A percentile compares a stretch with the other conserved stretches of the same genome.
These are phyloP conservation scores for Rhytidiadelphus loreus DNA, from an alignment of 225 moss, liverwort and hornwort species.

Conservation along the genomic window DNA sequence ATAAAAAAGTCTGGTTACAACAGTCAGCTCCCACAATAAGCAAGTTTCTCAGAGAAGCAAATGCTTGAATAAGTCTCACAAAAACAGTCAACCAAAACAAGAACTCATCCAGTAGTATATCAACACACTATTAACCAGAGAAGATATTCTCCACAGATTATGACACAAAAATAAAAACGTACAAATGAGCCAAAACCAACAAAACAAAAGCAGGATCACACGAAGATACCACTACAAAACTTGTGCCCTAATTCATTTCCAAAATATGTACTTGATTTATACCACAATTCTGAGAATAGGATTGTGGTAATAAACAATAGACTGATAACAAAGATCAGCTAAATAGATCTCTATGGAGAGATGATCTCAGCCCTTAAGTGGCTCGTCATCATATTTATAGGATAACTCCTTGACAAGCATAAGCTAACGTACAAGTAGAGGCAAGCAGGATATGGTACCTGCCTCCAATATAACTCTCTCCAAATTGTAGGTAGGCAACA, in stretches of 20 bases:
- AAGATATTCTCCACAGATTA: background rate
- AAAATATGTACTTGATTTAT: conserved; percentile 10
- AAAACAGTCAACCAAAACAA: background rate
- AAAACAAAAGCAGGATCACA: background rate
- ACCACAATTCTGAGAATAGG: conserved; percentile 3
- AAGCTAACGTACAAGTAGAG: conserved; percentile 23
- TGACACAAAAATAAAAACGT: background rate
- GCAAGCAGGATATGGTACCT: background rate
- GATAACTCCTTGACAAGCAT: conserved; percentile 2
- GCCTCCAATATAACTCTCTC: conserved; percentile 17
- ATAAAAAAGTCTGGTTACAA: too few species aligned
- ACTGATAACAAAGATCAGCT: background rate
- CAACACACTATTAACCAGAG: background rate
- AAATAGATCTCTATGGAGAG: conserved; percentile 1
- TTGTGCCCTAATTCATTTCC: background rate
- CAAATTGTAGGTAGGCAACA: background rate
- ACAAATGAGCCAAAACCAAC: background rate
- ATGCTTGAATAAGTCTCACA: background rate
- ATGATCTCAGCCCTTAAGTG: conserved; percentile 5
- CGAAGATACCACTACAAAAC: background rate
- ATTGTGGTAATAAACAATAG: background rate
- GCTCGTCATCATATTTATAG: conserved; percentile 1
- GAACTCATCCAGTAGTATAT: background rate
- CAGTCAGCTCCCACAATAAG: background rate
- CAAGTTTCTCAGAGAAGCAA: background rate